phyloP scores from a whole-genome alignment of 441 rosid genomes.

The Adansonia gregorii region DNA sequence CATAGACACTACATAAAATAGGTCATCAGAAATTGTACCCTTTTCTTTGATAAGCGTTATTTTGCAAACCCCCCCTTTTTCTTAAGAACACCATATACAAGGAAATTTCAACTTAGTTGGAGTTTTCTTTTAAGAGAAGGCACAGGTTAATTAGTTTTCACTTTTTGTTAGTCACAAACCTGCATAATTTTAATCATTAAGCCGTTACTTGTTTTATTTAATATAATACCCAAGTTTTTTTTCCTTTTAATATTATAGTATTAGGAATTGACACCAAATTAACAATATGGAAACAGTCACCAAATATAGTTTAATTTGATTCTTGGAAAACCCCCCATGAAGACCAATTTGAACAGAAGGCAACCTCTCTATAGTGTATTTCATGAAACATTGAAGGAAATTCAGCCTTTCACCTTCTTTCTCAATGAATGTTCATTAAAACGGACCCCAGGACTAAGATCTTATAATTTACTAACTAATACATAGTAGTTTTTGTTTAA shows the following conservation, averaged over 20 bases:
- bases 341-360: not conserved
- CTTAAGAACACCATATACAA: too few species aligned
- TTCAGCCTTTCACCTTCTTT: not conserved
- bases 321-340: conserved; percentile 1
- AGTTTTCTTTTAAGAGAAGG: not conserved
- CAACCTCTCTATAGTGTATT: not conserved
- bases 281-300: not conserved
- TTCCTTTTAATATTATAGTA: not conserved
- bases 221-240: too few species aligned
- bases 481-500: not conserved
- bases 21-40: not conserved
- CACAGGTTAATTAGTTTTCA: too few species aligned
- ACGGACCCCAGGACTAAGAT: not conserved
- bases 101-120: not conserved
- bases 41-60: not conserved
- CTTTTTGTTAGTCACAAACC: not conserved
- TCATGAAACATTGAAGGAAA: not conserved
- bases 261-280: not conserved
- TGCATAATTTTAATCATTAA: too few species aligned
- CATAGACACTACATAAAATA: not conserved
- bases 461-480: not conserved
- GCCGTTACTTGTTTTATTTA: too few species aligned
- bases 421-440: not conserved
- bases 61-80: too few species aligned
- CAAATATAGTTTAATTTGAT: conserved; percentile 4